A percentile compares a stretch with the other conserved stretches of the same genome.
Conservation (phyloP, 805 yeast species). For the Candida michaelii region DNA sequence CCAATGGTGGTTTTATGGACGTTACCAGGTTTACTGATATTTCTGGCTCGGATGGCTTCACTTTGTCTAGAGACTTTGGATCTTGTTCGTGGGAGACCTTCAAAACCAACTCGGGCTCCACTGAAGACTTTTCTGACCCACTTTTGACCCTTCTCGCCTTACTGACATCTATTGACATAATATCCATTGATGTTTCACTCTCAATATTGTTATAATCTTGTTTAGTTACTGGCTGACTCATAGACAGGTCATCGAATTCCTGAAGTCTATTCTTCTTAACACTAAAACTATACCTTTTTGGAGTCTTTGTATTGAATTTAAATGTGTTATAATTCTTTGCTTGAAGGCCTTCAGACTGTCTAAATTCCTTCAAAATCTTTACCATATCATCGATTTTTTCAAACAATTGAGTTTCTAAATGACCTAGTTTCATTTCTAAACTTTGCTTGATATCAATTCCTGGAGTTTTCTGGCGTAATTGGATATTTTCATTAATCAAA, state of each 20-base stretch:
- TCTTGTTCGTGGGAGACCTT: too few relatives aligned
- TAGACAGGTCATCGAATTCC: constrained; percentile 2
- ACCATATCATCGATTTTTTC: constrained; percentile 46
- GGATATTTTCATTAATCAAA: constrained; percentile 50
- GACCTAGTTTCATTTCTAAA: constrained; percentile 35
- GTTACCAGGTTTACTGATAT: too few relatives aligned
- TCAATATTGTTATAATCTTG: constrained; percentile 1
- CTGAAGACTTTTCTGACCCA: background rate
- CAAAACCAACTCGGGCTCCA: too few relatives aligned
- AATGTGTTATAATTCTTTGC: background rate
- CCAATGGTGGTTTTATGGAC: too few relatives aligned
- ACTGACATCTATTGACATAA: background rate
- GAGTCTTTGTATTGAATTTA: constrained; percentile 9
- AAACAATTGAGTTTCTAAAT: constrained; percentile 42
- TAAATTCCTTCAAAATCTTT: constrained; percentile 40
- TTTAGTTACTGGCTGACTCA: constrained; percentile 6
- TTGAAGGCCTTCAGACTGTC: constrained; percentile 39
- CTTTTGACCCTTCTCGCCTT: background rate
- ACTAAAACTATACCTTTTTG: constrained; percentile 6
- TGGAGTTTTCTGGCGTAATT: constrained; percentile 37
- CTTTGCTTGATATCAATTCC: constrained; percentile 27
- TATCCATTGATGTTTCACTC: background rate
- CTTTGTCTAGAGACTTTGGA: too few relatives aligned
- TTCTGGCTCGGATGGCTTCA: too few relatives aligned
- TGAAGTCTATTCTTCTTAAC: constrained; percentile 7